Conservation (phyloP, 768 basidiomycete species). For the Psilocybe cyanescens region DNA sequence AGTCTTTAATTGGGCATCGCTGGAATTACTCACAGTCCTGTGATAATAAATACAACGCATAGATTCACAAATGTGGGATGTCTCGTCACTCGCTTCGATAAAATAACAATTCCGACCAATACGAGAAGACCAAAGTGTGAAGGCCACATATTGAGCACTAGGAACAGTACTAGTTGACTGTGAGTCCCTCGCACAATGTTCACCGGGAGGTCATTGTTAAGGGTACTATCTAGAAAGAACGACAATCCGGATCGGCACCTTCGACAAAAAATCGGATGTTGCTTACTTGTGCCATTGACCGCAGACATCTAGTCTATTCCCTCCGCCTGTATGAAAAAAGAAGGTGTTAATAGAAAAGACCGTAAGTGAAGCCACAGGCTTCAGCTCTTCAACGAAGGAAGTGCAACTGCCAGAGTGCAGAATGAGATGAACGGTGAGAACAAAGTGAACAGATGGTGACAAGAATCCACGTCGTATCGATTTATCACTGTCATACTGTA, state of each 20-base stretch:
- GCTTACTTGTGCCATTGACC: neutral
- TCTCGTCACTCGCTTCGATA: conserved; percentile 45
- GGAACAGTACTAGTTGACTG: conserved; percentile 40
- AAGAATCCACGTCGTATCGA: neutral
- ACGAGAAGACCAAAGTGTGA: conserved; percentile 53
- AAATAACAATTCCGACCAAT: conserved; percentile 40
- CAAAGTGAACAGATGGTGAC: conserved; percentile 2
- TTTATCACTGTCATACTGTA: neutral
- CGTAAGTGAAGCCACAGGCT: conserved; percentile 20
- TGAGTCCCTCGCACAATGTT: conserved; percentile 49
- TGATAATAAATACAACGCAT: conserved; percentile 47
- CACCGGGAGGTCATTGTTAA: conserved; percentile 20
- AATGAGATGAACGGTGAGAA: neutral
- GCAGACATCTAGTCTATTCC: neutral
- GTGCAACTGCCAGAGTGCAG: conserved; percentile 20
- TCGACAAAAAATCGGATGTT: neutral
- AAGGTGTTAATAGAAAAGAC: neutral
- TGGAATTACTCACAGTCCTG: conserved; percentile 41
- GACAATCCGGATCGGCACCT: neutral
- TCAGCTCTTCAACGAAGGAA: conserved; percentile 12
- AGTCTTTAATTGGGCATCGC: neutral
- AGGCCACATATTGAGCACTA: conserved; percentile 53
- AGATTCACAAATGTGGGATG: conserved; percentile 52
- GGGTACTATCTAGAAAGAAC: neutral
- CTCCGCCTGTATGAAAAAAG: neutral